Conservation (phyloP, 345 rosid genomes). For the Durio zibethinus region DNA sequence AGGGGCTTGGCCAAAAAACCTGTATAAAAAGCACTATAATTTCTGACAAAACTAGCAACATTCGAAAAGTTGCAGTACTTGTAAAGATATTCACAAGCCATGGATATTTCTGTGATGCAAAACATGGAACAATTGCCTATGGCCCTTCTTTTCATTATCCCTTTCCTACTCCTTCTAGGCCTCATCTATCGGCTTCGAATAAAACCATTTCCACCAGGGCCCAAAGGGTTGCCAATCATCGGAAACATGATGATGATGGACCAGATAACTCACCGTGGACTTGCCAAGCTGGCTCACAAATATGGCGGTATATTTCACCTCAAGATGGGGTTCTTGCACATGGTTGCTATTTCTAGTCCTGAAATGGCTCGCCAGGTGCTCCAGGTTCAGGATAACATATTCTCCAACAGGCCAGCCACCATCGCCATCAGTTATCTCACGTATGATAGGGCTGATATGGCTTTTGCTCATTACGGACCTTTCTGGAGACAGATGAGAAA, state of each 20-base stretch:
- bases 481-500: conserved; percentile 99
- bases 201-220: conserved; percentile 83
- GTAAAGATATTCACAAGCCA: background rate
- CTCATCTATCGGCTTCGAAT: conserved; percentile 35
- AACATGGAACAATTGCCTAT: conserved; percentile 27
- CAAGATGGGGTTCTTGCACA: conserved; percentile 69
- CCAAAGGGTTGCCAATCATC: conserved; percentile 73
- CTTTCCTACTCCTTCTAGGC: conserved; percentile 42
- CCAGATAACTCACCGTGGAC: conserved; percentile 88
- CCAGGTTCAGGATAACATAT: conserved; percentile 78
- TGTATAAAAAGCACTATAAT: conserved; percentile 26
- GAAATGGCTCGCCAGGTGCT: conserved; percentile 75
- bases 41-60: conserved; percentile 25
- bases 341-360: conserved; percentile 66
- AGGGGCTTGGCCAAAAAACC: background rate
- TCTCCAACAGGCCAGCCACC: conserved; percentile 87
- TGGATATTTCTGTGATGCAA: conserved; percentile 32
- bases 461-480: conserved; percentile 94
- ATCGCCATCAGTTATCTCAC: conserved; percentile 81
- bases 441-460: conserved; percentile 90
- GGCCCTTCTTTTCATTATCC: conserved; percentile 31
- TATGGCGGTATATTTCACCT: conserved; percentile 88
- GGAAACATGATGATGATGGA: conserved; percentile 92
- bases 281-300: conserved; percentile 52
- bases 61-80: conserved; percentile 24